These are phyloP conservation scores for Leccinum boreale DNA, from an alignment of 768 basidiomycete genomes.

Conservation along the genomic window DNA sequence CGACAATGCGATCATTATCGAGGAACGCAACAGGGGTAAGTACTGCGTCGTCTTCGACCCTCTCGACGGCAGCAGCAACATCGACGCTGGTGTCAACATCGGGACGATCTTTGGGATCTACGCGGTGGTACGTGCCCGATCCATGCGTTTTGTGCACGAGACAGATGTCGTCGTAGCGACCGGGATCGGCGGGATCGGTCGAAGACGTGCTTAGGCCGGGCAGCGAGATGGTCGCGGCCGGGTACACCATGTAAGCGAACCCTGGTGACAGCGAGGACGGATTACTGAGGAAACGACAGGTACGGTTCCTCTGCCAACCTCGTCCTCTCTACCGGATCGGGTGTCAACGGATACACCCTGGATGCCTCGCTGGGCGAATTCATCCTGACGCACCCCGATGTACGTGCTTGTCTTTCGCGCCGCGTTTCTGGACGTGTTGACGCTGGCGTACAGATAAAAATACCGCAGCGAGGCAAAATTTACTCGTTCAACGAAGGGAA, in stretches of 20 bases:
- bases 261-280: not conserved
- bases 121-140: constrained; percentile 60
- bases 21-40: constrained; percentile 72
- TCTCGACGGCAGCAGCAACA: constrained; percentile 93
- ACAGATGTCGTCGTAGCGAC: constrained; percentile 42
- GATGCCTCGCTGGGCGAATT: constrained; percentile 96
- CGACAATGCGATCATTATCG: constrained; percentile 89
- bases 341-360: constrained; percentile 97
- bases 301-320: constrained; percentile 96
- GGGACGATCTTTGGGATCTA: constrained; percentile 98
- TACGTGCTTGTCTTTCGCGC: constrained; percentile 34
- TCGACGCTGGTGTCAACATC: constrained; percentile 98
- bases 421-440: constrained; percentile 1
- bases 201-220: constrained; percentile 92
- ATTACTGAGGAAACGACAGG: constrained; percentile 36
- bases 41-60: constrained; percentile 99
- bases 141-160: not conserved
- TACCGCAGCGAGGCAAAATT: constrained; percentile 94
- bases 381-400: constrained; percentile 96
- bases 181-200: constrained; percentile 75
- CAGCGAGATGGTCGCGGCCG: constrained; percentile 95
- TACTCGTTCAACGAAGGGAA: constrained; percentile 99
- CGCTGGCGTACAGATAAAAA: constrained; percentile 62
- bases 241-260: constrained; percentile 86
- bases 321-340: constrained; percentile 90